Evolutionary conservation across 2,329 filamentous ascomycete genomes (phyloP).

Genomic region (Aspergillus aculeatus): DNA sequence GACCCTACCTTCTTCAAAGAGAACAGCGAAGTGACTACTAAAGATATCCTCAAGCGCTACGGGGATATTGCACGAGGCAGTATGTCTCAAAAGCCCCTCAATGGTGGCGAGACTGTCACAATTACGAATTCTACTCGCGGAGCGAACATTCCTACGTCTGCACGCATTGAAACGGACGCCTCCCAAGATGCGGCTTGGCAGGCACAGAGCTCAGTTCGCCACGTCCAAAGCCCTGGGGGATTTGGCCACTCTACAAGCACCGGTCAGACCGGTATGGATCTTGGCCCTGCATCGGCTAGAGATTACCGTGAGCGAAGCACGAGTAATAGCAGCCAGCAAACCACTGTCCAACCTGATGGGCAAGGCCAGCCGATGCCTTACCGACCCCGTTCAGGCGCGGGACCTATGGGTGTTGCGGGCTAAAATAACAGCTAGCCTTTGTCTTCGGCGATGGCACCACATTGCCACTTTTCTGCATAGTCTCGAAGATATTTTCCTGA

Average conservation of each 20-base stretch:
- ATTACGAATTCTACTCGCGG: conserved; percentile 41
- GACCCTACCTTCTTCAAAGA: conserved; percentile 80
- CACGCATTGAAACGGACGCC: conserved; percentile 80
- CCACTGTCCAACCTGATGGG: conserved; percentile 26
- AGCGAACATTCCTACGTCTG: conserved; percentile 53
- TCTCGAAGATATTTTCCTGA: conserved; percentile 12
- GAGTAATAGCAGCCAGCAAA: conserved; percentile 35
- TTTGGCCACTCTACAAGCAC: conserved; percentile 33
- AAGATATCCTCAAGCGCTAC: conserved; percentile 93
- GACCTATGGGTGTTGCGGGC: conserved; percentile 42
- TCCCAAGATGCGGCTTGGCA: conserved; percentile 69
- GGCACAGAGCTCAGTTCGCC: conserved; percentile 78
- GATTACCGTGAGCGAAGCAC: conserved; percentile 37
- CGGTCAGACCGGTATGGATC: conserved; percentile 26
- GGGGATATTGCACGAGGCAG: conserved; percentile 72
- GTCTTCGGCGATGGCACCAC: conserved; percentile 13
- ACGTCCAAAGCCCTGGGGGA: conserved; percentile 56
- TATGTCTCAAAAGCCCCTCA: conserved; percentile 56
- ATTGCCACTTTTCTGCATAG: conserved; percentile 12
- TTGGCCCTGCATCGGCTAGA: conserved; percentile 24
- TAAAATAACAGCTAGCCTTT: conserved; percentile 21
- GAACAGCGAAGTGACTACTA: conserved; percentile 85
- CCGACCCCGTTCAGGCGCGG: conserved; percentile 36
- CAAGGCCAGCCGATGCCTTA: conserved; percentile 38
- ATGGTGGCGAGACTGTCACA: conserved; percentile 54